These are phyloP conservation scores for Nadsonia fulvescens DNA, from an alignment of 805 yeast species.

Conservation along the genomic window DNA sequence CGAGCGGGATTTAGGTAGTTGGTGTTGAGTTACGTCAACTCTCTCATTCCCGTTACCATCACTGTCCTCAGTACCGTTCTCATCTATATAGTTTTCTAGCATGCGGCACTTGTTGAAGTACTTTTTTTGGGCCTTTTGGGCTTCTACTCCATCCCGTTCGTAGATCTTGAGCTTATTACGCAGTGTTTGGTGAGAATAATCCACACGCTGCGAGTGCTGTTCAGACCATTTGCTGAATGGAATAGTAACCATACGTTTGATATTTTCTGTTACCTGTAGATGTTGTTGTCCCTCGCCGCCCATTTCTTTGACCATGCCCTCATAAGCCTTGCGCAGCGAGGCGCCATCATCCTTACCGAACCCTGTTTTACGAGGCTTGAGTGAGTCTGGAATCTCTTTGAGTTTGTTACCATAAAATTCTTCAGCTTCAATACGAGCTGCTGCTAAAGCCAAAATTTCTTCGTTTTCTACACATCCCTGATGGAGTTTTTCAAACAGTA, in stretches of 20 bases:
- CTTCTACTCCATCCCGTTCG: conserved; percentile 30
- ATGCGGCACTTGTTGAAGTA: conserved; percentile 66
- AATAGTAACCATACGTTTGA: conserved; percentile 38
- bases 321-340: conserved; percentile 43
- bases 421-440: conserved; percentile 58
- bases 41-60: too few relatives aligned
- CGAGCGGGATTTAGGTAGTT: conserved; percentile 1
- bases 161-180: conserved; percentile 33
- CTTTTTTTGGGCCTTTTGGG: conserved; percentile 36
- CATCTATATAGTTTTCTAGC: conserved; percentile 44
- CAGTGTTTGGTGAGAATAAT: conserved; percentile 38
- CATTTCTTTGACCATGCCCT: conserved; percentile 37
- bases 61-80: conserved; percentile 28
- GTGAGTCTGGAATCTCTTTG: conserved; percentile 21
- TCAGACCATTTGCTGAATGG: conserved; percentile 64
- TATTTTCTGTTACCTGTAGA: conserved; percentile 40
- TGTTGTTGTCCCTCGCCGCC: conserved; percentile 40
- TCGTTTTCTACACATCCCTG: conserved; percentile 54
- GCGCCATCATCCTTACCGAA: conserved; percentile 44
- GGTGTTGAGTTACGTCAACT: too few relatives aligned
- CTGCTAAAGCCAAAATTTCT: conserved; percentile 46
- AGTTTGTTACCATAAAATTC: conserved; percentile 43
- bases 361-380: conserved; percentile 24
- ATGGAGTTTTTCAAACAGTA: conserved; percentile 20
- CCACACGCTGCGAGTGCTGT: conserved; percentile 52